A percentile compares a stretch with the other conserved stretches of the same genome.
Evolutionary conservation across 139 green algal genomes (phyloP).

Genomic region (Closterium sp.): DNA sequence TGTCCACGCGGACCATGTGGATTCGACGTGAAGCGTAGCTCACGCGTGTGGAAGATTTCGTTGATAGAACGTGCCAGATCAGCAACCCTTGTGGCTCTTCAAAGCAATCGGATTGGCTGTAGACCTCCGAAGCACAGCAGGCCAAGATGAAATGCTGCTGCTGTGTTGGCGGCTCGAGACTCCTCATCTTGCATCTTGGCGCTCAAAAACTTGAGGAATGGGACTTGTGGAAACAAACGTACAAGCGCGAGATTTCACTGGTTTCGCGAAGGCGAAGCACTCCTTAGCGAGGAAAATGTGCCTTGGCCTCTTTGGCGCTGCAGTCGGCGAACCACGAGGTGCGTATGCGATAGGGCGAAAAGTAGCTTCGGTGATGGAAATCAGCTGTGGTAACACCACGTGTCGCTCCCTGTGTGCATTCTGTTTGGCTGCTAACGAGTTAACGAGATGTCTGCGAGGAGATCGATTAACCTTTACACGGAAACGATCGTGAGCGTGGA

Average conservation of each 20-base stretch:
- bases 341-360: neutral
- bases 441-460: neutral
- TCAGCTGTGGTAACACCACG: no score
- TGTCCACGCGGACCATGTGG: no score
- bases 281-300: neutral
- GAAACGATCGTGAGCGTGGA: no score
- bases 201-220: neutral
- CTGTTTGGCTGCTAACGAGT: neutral
- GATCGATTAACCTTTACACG: no score
- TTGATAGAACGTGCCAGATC: neutral
- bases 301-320: no score
- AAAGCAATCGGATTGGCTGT: neutral
- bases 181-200: neutral
- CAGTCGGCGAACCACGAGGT: neutral
- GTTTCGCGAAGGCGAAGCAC: neutral
- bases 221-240: no score
- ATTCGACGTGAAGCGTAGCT: no score
- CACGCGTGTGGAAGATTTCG: no score
- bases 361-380: no score
- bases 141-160: neutral
- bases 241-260: neutral
- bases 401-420: neutral
- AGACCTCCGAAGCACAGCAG: no score
- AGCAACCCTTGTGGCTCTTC: neutral
- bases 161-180: no score